Base-by-base conservation (phyloP, 2,329 filamentous ascomycete genomes). In the Epichloe sylvatica region DNA sequence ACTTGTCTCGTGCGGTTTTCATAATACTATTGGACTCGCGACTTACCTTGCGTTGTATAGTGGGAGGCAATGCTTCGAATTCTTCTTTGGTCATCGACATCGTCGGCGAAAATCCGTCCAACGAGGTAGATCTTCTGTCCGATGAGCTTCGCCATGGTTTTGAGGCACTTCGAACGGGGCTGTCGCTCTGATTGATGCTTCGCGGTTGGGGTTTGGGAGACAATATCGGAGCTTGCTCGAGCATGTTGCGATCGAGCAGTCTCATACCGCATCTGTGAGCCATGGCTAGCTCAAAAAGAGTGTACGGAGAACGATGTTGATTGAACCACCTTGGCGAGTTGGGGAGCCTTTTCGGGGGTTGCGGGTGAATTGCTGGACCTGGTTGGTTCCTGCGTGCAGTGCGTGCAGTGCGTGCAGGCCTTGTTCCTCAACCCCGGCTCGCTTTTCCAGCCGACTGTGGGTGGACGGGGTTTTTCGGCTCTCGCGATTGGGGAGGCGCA, bases 31-130 rank as follows among this genome's bases (percentile, higher is more conserved):
- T 5, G 11, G 11, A 45, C 11, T 33, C 37, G 17, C 15, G 37
- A 67, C 75, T 69, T 65, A 80, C 76, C 67, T 80, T 80, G 63
- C 76, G 69, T 58, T 74, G 69, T 48, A 80, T 69, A 15, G 74
- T 74, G 23, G 72, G 72, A 19, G 76, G 76, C 11, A 79, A 64
- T 39, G 70, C 69, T 54, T 77, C 72, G 52, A 76, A 77, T 47
- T 69, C 66, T 34, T 65, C 59, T 52, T 56, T 66, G 2, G 67
- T 68, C 54, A 68, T 65, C 21, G 53, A 54, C 45, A 54, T 56
- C 33, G 61, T 60, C 38, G 60, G 59, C 45, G 59, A 53, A n/a
- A 53, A 54, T 47, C 51, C 55, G n/a, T 58, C 55, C 25, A 54
- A 50, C 13, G 54, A 47, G 25, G 52, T 47, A 21, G 51, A 48